phyloP scores from a whole-genome alignment of 805 yeast genomes.

The Cyberlindnera maclurae region DNA sequence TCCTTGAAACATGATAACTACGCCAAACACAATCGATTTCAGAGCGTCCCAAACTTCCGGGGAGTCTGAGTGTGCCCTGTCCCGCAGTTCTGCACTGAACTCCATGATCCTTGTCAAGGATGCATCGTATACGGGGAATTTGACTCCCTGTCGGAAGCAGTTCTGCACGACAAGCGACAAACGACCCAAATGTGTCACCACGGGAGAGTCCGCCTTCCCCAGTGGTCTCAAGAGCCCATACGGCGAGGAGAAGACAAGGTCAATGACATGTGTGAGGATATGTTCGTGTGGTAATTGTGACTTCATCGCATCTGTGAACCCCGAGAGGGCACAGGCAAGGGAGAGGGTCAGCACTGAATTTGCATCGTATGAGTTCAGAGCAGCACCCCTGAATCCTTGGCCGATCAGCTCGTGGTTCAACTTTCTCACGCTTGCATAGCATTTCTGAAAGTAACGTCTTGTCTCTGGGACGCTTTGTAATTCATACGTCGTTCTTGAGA shows the following conservation, averaged over 20 bases:
- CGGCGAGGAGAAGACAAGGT: slow-evolving; percentile 18
- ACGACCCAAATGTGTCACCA: slow-evolving; percentile 40
- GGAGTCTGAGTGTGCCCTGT: slow-evolving; percentile 2
- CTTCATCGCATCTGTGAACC: slow-evolving; percentile 13
- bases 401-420: slow-evolving; percentile 27
- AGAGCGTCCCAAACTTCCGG: slow-evolving; percentile 30
- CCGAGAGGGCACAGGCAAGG: slow-evolving; percentile 16
- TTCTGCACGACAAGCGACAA: slow-evolving; percentile 40
- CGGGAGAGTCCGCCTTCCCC: slow-evolving; percentile 27
- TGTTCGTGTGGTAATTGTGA: slow-evolving; percentile 15
- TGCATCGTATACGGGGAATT: slow-evolving; percentile 11
- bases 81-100: slow-evolving; percentile 8
- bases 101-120: slow-evolving; percentile 11
- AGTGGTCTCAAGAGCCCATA: slow-evolving; percentile 12
- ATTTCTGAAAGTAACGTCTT: slow-evolving; percentile 29
- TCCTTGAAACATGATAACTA: slow-evolving; percentile 46
- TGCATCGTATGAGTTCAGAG: slow-evolving; percentile 18
- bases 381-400: slow-evolving; percentile 5
- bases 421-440: slow-evolving; percentile 26
- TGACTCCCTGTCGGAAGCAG: slow-evolving; percentile 23
- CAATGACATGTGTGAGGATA: slow-evolving; percentile 13
- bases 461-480: slow-evolving; percentile 23
- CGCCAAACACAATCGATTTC: slow-evolving; percentile 39
- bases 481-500: slow-evolving; percentile 29
- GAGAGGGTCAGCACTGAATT: slow-evolving; percentile 12